phyloP scores from a whole-genome alignment of 805 yeast genomes.

The Phaffomyces opuntiae region DNA sequence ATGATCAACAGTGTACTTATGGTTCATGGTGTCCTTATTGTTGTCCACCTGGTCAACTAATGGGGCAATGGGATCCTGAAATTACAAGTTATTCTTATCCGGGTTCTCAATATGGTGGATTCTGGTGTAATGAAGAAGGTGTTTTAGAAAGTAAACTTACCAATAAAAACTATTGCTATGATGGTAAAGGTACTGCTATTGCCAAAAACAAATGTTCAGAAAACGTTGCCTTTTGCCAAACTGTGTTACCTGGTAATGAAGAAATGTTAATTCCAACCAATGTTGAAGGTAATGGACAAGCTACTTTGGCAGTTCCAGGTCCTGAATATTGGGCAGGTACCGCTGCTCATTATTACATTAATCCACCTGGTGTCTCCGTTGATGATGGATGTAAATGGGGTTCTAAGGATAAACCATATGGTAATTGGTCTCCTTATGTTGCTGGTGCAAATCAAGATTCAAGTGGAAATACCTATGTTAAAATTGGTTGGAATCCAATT shows the following conservation, averaged over 20 bases:
- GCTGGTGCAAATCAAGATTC: conserved; percentile 84
- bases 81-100: conserved; percentile 74
- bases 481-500: conserved; percentile 88
- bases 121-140: conserved; percentile 70
- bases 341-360: conserved; percentile 80
- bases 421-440: conserved; percentile 93
- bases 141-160: conserved; percentile 53
- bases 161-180: conserved; percentile 56
- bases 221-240: conserved; percentile 82
- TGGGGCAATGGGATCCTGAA: conserved; percentile 82
- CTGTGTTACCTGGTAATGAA: conserved; percentile 90
- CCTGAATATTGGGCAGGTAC: conserved; percentile 79
- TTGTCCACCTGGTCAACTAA: conserved; percentile 79
- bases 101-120: conserved; percentile 74
- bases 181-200: conserved; percentile 70
- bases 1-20: conserved; percentile 62
- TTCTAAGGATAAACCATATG: conserved; percentile 53
- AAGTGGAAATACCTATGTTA: conserved; percentile 65
- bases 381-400: conserved; percentile 87
- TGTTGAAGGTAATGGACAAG: conserved; percentile 41
- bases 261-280: conserved; percentile 88
- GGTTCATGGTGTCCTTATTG: conserved; percentile 91
- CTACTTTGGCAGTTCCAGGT: conserved; percentile 75
- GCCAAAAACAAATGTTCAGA: conserved; percentile 49
- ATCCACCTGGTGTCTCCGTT: conserved; percentile 74